These are phyloP conservation scores for Inga leiocalycina DNA, from an alignment of 306 rosid genomes.

Conservation along the genomic window DNA sequence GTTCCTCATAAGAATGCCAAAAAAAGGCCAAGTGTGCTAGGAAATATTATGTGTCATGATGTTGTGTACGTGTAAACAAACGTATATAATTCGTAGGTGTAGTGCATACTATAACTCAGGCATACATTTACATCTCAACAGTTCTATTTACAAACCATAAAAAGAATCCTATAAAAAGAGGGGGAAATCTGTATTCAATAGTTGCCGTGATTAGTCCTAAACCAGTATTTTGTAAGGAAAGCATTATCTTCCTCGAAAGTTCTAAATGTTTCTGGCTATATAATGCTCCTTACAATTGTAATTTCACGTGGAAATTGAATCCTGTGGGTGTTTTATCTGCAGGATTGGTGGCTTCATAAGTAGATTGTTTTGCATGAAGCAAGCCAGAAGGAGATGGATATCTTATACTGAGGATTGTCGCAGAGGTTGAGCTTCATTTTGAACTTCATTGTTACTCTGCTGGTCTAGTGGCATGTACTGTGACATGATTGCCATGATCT, in stretches of 20 bases:
- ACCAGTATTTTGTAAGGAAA: conserved; percentile 1
- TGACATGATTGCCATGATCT: conserved; percentile 97
- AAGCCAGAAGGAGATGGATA: conserved; percentile 27
- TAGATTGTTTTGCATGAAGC: background rate
- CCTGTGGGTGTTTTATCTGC: background rate
- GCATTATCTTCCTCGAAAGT: background rate
- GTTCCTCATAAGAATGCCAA: background rate
- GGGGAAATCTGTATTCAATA: background rate
- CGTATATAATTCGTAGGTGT: background rate
- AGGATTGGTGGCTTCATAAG: background rate
- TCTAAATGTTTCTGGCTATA: background rate
- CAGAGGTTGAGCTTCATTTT: conserved; percentile 57
- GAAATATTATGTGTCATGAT: background rate
- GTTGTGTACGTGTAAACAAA: background rate
- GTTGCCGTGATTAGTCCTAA: background rate
- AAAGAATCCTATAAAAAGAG: background rate
- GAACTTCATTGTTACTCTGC: conserved; percentile 55
- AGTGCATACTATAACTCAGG: background rate
- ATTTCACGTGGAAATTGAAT: background rate
- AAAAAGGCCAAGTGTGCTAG: background rate
- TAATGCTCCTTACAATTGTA: background rate
- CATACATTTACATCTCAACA: background rate
- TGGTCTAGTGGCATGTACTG: conserved; percentile 97
- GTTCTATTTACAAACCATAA: background rate
- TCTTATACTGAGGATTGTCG: conserved; percentile 60